Conservation (phyloP, 208 protist species). For the Porcisia hertigi region DNA sequence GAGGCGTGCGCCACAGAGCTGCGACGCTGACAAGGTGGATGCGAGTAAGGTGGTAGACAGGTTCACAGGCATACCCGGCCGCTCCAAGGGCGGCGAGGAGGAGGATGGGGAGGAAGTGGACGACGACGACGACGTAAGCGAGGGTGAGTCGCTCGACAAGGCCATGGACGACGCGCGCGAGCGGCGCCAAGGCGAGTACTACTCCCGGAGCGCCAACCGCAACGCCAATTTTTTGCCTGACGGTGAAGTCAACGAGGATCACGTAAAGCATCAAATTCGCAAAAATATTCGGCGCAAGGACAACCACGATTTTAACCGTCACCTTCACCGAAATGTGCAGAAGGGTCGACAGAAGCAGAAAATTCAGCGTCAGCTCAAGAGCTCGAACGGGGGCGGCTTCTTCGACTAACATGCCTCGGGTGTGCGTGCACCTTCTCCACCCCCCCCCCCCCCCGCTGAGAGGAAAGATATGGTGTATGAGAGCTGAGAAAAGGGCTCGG, state of each 20-base stretch:
- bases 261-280: conserved; percentile 70
- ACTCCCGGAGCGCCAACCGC: conserved; percentile 31
- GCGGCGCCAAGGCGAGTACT: conserved; percentile 31
- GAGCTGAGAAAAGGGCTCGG: neutral
- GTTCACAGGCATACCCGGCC: conserved; percentile 12
- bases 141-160: conserved; percentile 43
- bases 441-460: no score
- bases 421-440: neutral
- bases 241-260: conserved; percentile 68
- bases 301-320: conserved; percentile 73
- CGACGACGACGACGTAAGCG: conserved; percentile 37
- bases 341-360: conserved; percentile 85
- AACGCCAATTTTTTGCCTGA: conserved; percentile 69
- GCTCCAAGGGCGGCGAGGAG: conserved; percentile 7
- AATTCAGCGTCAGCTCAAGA: conserved; percentile 78
- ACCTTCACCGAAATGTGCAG: conserved; percentile 86
- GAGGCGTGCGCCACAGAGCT: neutral
- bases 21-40: conserved; percentile 19
- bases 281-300: conserved; percentile 54
- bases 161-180: conserved; percentile 45
- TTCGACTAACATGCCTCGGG: conserved; percentile 29
- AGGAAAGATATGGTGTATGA: neutral
- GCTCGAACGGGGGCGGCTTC: conserved; percentile 49
- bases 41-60: conserved; percentile 29
- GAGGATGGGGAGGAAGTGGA: conserved; percentile 18